These are phyloP conservation scores for Trametes punicea DNA, from an alignment of 768 basidiomycete genomes.

Conservation along the genomic window DNA sequence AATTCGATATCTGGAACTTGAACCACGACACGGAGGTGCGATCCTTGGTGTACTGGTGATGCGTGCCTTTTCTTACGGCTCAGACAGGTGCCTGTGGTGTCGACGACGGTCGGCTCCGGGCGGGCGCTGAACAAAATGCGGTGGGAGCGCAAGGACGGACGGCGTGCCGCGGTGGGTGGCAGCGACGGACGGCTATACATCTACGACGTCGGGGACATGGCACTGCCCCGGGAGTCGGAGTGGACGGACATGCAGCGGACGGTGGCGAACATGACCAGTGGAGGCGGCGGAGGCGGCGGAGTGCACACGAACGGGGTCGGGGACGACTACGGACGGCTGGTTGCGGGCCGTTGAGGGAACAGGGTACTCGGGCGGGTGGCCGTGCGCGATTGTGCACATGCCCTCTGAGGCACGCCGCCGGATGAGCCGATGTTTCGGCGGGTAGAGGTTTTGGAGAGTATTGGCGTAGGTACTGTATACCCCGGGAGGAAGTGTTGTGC, in stretches of 20 bases:
- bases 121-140: constrained; percentile 92
- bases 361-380: neutral
- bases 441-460: neutral
- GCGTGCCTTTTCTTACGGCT: neutral
- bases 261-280: constrained; percentile 62
- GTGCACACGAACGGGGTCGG: constrained; percentile 35
- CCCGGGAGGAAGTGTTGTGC: neutral
- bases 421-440: neutral
- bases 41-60: constrained; percentile 7
- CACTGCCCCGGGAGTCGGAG: constrained; percentile 82
- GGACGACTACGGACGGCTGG: constrained; percentile 31
- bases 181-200: constrained; percentile 92
- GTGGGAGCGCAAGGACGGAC: constrained; percentile 93
- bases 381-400: neutral
- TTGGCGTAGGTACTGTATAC: neutral
- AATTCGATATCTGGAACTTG: constrained; percentile 97
- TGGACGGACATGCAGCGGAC: constrained; percentile 94
- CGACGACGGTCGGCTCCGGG: constrained; percentile 73
- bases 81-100: constrained; percentile 83
- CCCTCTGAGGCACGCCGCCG: neutral
- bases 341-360: constrained; percentile 13
- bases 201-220: constrained; percentile 93
- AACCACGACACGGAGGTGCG: constrained; percentile 95
- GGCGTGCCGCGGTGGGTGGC: constrained; percentile 85
- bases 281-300: constrained; percentile 23